These are phyloP conservation scores for Hibiscus tridactylites DNA, from an alignment of 345 rosid species.

Conservation along the genomic window DNA sequence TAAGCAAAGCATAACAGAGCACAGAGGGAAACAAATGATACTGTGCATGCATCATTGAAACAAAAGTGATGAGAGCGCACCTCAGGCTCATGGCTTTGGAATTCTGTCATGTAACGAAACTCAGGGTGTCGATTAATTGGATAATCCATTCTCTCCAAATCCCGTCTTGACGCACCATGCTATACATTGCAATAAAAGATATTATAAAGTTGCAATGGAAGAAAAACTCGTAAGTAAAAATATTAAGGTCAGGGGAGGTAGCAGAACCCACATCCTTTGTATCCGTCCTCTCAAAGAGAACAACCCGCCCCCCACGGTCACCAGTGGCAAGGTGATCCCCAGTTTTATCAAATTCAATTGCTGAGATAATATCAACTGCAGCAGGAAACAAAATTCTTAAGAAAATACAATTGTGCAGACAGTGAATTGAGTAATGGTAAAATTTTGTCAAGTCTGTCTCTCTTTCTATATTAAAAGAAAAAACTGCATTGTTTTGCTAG, in stretches of 20 bases:
- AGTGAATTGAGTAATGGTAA: not conserved
- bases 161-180: constrained; percentile 55
- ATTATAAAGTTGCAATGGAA: constrained; percentile 11
- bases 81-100: constrained; percentile 97
- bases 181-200: constrained; percentile 22
- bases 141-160: constrained; percentile 62
- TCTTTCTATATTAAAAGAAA: not conserved
- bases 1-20: not conserved
- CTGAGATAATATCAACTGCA: constrained; percentile 89
- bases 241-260: constrained; percentile 5
- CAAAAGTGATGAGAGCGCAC: constrained; percentile 23
- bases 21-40: not conserved
- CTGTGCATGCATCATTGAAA: not conserved
- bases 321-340: constrained; percentile 92
- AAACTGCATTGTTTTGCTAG: not conserved
- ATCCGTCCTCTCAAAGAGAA: constrained; percentile 83
- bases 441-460: not conserved
- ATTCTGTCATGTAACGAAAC: constrained; percentile 84
- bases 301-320: constrained; percentile 96
- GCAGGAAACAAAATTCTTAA: constrained; percentile 12
- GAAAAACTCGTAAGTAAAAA: constrained; percentile 4
- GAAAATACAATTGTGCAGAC: not conserved
- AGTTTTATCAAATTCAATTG: constrained; percentile 71
- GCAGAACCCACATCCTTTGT: constrained; percentile 45
- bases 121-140: constrained; percentile 54